A percentile compares a stretch with the other conserved stretches of the same genome.
phyloP scores from a whole-genome alignment of 2,329 filamentous ascomycete species.

The Colletotrichum caudatum region DNA sequence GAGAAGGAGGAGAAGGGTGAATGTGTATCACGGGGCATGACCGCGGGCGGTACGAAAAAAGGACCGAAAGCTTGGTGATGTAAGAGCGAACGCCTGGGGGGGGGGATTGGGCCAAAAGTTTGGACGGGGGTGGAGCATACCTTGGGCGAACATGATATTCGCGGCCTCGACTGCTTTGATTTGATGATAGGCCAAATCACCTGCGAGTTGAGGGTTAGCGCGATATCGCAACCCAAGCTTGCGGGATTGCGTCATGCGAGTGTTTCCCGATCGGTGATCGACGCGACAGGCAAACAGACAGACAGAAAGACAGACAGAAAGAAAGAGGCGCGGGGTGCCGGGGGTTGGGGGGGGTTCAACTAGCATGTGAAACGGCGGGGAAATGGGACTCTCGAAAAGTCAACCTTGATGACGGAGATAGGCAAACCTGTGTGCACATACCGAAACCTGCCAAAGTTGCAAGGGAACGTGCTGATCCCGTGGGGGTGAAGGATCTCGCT shows the following conservation, averaged over 20 bases:
- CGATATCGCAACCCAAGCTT: not conserved
- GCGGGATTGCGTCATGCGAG: conserved; percentile 13
- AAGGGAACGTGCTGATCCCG: not conserved
- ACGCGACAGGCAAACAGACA: too few relatives aligned
- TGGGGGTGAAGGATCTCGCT: conserved; percentile 10
- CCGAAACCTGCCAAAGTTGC: not conserved
- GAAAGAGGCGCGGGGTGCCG: not conserved
- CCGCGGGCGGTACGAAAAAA: not conserved
- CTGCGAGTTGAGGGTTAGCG: conserved; percentile 19
- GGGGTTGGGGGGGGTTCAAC: too few relatives aligned
- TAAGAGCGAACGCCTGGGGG: too few relatives aligned
- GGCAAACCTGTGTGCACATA: not conserved
- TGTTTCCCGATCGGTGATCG: conserved; percentile 11
- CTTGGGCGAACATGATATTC: conserved; percentile 19
- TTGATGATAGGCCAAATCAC: conserved; percentile 24
- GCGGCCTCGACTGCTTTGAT: conserved; percentile 30
- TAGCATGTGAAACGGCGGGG: conserved; percentile 2
- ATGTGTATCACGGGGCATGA: not conserved
- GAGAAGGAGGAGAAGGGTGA: conserved; percentile 15
- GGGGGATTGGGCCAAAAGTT: not conserved
- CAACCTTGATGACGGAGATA: not conserved
- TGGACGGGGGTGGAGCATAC: conserved; percentile 21
- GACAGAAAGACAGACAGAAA: too few relatives aligned
- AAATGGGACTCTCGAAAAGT: not conserved
- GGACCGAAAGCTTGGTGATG: not conserved